Evolutionary conservation across 805 yeast species (phyloP).

Genomic region (Candida coleopterorum): DNA sequence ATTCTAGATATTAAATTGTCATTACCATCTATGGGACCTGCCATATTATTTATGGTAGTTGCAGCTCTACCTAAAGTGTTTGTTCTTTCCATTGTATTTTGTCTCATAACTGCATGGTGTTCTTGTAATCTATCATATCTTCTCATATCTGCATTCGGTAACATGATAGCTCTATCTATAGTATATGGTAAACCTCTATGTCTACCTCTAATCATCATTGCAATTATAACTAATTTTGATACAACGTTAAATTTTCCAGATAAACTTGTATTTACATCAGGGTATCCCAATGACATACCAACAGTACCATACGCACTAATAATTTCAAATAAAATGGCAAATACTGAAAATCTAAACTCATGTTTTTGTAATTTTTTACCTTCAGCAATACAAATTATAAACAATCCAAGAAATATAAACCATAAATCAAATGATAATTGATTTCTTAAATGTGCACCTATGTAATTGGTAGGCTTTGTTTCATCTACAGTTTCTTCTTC

Average conservation of each 20-base stretch:
- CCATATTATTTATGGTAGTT: conserved; percentile 3
- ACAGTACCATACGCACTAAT: conserved; percentile 97
- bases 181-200: conserved; percentile 95
- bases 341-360: conserved; percentile 54
- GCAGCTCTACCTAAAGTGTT: conserved; percentile 10
- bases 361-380: conserved; percentile 50
- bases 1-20: conserved; percentile 12
- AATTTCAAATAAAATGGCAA: conserved; percentile 76
- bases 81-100: conserved; percentile 22
- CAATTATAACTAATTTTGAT: conserved; percentile 80
- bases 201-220: conserved; percentile 90
- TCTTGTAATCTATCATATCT: conserved; percentile 60
- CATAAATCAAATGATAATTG: conserved; percentile 93
- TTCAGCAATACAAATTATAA: conserved; percentile 84
- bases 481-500: conserved; percentile 29
- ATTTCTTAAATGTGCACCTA: conserved; percentile 83
- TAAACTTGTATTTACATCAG: conserved; percentile 62
- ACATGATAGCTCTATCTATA: conserved; percentile 87
- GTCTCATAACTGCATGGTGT: conserved; percentile 37
- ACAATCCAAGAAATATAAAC: conserved; percentile 84
- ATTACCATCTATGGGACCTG: conserved; percentile 11
- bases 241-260: conserved; percentile 65
- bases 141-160: conserved; percentile 66
- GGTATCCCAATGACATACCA: conserved; percentile 85
- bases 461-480: conserved; percentile 52